Evolutionary conservation across 1,284 basidiomycete species (phyloP).

Genomic region (Pyrrhoderma noxium): DNA sequence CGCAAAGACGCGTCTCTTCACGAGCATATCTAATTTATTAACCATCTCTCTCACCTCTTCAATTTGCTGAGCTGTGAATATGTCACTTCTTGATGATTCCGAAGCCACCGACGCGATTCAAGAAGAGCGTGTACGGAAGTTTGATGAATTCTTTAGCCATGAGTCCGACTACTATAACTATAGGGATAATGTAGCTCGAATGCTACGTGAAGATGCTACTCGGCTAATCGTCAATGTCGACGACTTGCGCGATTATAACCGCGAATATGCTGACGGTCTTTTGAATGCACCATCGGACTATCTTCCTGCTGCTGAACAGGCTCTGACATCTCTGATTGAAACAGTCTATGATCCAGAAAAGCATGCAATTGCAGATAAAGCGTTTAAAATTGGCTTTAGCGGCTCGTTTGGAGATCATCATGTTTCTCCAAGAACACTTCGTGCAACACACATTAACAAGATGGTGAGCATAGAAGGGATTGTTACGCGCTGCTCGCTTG

Average conservation of each 20-base stretch:
- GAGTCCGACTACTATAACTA: slow-evolving; percentile 79
- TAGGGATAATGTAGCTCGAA: slow-evolving; percentile 75
- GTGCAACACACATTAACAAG: slow-evolving; percentile 84
- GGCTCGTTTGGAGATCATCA: slow-evolving; percentile 99
- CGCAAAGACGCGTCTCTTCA: no score
- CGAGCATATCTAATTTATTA: no score
- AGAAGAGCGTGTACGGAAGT: slow-evolving; percentile 69
- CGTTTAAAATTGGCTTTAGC: slow-evolving; percentile 86
- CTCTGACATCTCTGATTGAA: slow-evolving; percentile 70
- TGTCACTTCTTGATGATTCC: slow-evolving; percentile 43
- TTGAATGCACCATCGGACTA: slow-evolving; percentile 86
- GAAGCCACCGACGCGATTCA: slow-evolving; percentile 64
- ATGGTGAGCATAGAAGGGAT: slow-evolving; percentile 99
- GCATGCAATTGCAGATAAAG: slow-evolving; percentile 75
- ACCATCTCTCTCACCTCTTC: no score
- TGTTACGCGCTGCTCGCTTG: slow-evolving; percentile 95
- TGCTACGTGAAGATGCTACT: slow-evolving; percentile 81
- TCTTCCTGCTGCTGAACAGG: slow-evolving; percentile 89
- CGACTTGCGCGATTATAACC: slow-evolving; percentile 90
- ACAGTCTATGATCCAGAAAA: slow-evolving; percentile 75
- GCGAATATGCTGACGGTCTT: slow-evolving; percentile 75
- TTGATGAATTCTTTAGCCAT: slow-evolving; percentile 83
- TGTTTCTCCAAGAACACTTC: slow-evolving; percentile 90
- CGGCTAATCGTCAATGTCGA: slow-evolving; percentile 96
- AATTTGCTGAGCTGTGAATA: no score